Conservation (phyloP, 179 eudicot species). For the Nepenthes alata region DNA sequence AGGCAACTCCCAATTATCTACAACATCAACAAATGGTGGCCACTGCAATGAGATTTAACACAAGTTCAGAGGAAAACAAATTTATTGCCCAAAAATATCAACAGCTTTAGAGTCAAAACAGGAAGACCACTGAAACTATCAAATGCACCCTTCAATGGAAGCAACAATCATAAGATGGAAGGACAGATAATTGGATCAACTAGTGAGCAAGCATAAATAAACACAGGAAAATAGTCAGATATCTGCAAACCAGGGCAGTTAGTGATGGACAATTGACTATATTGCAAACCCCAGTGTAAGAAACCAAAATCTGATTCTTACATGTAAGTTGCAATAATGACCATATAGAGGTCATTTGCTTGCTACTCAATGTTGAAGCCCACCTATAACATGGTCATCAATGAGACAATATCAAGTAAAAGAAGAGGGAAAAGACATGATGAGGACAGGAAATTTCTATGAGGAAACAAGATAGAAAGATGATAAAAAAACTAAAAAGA, state of each 20-base stretch:
- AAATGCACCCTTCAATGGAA: not conserved
- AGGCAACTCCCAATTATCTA: conserved; percentile 91
- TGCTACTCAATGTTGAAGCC: too few relatives aligned
- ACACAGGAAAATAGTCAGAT: not conserved
- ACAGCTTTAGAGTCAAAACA: not conserved
- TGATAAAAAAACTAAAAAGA: not conserved
- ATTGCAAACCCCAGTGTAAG: too few relatives aligned
- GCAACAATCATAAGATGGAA: not conserved
- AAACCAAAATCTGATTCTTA: too few relatives aligned
- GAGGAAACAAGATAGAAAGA: too few relatives aligned
- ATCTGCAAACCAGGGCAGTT: not conserved
- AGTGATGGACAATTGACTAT: too few relatives aligned
- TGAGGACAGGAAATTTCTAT: not conserved
- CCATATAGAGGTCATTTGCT: too few relatives aligned
- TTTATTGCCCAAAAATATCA: not conserved
- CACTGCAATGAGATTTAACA: conserved; percentile 41
- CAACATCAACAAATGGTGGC: conserved; percentile 96
- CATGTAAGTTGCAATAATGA: too few relatives aligned
- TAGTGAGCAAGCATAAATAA: not conserved
- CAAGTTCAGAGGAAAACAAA: not conserved
- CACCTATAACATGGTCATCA: too few relatives aligned
- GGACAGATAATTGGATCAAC: not conserved
- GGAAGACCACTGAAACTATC: not conserved
- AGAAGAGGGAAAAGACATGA: not conserved
- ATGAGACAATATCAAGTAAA: not conserved